Base-by-base conservation (phyloP, 2,329 filamentous ascomycete species). In the Calycina marina region DNA sequence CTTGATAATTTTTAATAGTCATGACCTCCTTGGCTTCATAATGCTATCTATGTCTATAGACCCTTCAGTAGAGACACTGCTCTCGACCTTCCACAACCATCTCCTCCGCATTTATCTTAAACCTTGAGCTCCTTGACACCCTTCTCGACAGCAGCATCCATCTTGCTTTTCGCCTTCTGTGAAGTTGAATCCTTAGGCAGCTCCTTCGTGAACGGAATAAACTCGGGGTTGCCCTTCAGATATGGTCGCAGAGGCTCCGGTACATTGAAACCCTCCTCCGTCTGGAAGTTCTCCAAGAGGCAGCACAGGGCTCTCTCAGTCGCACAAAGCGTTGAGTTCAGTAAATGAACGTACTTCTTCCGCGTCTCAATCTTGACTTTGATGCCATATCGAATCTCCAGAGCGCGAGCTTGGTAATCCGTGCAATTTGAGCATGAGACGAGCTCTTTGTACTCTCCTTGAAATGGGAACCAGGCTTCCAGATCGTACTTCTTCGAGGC, bases 371-470 rank as follows among this genome's bases (percentile, higher is more conserved):
- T 86, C 57, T 81, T 76, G 54, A 77, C 81, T 69, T 94, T 96
- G 39, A 74, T 67, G 29, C 90, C 88, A 49, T 77, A 93, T 37
- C 90, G 73, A 47, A 98, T 93, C 57, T 96, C 88, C 9, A 98
- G 69, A 46, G 85, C 86, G 35, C 90, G 72, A 14, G 84, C 85
- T 64, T 98, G 90, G 64, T 96, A 96, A 56, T 96, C 88, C 27
- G 84, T 93, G 65, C 90, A 98, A 62, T 98, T 98, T 40, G 84
- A 93, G 69, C 86, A 93, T 13, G 83, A 93, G 31, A 96, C 90
- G 16, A 98, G 72, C 62, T 96, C 90, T 62, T 96, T 96, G 69
- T 96, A 98, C 59, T 96, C 90, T 48, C 80, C 80, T 57, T 96
- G 86, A 66, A 81, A 92, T 11, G 84, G 85, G 57, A 93, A 93